Evolutionary conservation across 164 flowering plant genomes (phyloP).

Genomic region (Saururus chinensis): DNA sequence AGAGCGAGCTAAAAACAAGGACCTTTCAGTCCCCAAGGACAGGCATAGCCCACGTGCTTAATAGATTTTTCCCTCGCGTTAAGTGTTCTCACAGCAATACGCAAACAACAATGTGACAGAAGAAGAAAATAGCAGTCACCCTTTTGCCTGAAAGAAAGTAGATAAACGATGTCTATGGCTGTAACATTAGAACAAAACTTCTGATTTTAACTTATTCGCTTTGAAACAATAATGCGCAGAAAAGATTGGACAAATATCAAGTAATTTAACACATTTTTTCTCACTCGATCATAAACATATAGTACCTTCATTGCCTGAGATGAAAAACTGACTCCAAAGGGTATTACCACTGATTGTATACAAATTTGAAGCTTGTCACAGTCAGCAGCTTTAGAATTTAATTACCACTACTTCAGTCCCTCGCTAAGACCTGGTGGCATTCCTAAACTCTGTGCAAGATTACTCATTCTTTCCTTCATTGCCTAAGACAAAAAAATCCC

Average conservation of each 20-base stretch:
- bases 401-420: slow-evolving; percentile 35
- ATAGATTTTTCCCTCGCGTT: too few species aligned
- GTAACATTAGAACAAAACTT: background rate
- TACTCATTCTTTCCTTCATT: slow-evolving; percentile 88
- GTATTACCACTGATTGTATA: slow-evolving; percentile 9
- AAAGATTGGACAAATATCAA: background rate
- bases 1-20: too few species aligned
- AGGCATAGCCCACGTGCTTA: too few species aligned
- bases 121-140: too few species aligned
- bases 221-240: too few species aligned
- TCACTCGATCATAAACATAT: background rate
- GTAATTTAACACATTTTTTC: too few species aligned
- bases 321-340: background rate
- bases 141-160: too few species aligned
- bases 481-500: slow-evolving; percentile 35
- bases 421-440: slow-evolving; percentile 80
- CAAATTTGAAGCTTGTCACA: slow-evolving; percentile 30
- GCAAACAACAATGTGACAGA: too few species aligned
- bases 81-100: too few species aligned
- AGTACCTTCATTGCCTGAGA: background rate
- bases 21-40: too few species aligned
- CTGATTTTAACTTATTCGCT: background rate
- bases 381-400: too few species aligned
- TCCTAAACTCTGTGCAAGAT: slow-evolving; percentile 92
- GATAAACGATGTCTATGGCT: background rate